Evolutionary conservation across 2,329 filamentous ascomycete genomes (phyloP).

Genomic region (Exophiala spinifera): DNA sequence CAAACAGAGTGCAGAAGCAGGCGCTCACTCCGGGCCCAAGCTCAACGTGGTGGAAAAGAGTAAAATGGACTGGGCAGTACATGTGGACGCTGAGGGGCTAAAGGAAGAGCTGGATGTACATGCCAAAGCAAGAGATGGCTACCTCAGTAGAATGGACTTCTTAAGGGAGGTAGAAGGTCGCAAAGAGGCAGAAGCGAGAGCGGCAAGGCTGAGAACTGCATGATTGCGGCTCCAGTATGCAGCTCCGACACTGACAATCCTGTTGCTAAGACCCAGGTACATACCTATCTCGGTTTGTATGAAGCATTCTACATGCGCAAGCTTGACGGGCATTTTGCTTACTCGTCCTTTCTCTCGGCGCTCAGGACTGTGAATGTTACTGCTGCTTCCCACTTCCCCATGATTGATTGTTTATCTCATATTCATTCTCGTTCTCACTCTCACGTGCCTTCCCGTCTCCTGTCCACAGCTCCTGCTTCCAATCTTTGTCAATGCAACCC

Average conservation of each 20-base stretch:
- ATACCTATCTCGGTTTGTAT: not conserved
- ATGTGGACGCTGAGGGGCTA: slow-evolving; percentile 60
- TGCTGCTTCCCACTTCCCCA: too few relatives aligned
- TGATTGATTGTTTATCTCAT: too few relatives aligned
- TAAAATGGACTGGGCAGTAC: slow-evolving; percentile 62
- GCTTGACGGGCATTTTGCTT: not conserved
- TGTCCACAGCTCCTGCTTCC: not conserved
- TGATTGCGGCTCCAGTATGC: not conserved
- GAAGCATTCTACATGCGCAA: not conserved
- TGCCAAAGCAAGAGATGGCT: slow-evolving; percentile 61
- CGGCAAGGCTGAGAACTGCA: slow-evolving; percentile 46
- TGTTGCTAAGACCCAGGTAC: not conserved
- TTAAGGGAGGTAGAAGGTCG: slow-evolving; percentile 56
- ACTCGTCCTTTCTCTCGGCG: not conserved
- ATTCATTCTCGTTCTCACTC: not conserved
- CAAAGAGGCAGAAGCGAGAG: slow-evolving; percentile 55
- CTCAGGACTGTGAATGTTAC: not conserved
- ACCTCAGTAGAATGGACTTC: slow-evolving; percentile 61
- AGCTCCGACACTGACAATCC: not conserved
- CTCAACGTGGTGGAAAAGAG: slow-evolving; percentile 67
- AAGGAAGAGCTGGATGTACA: slow-evolving; percentile 60
- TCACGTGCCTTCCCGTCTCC: not conserved
- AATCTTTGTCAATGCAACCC: not conserved
- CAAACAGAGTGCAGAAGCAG: slow-evolving; percentile 27
- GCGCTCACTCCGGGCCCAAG: slow-evolving; percentile 51